These are phyloP conservation scores for Hanseniaspora nectarophila DNA, from an alignment of 805 yeast species.

Conservation along the genomic window DNA sequence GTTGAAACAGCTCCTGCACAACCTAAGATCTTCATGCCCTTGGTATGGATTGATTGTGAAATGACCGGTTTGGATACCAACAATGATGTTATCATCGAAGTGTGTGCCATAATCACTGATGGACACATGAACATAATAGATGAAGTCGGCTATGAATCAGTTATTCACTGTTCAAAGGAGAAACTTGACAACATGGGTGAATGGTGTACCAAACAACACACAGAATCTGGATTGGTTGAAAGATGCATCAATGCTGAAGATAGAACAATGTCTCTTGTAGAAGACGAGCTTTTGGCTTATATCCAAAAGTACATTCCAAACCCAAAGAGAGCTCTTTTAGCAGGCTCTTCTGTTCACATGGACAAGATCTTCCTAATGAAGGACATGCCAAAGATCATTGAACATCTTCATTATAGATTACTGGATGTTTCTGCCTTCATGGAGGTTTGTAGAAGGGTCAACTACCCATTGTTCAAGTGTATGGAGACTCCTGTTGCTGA, in stretches of 20 bases:
- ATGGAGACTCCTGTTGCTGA: constrained; percentile 40
- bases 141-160: constrained; percentile 64
- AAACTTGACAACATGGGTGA: constrained; percentile 64
- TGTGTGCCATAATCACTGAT: constrained; percentile 83
- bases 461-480: constrained; percentile 44
- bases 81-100: constrained; percentile 78
- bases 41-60: constrained; percentile 96
- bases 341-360: constrained; percentile 88
- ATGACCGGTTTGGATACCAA: constrained; percentile 89
- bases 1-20: neutral
- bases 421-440: constrained; percentile 80
- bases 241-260: constrained; percentile 48
- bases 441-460: constrained; percentile 72
- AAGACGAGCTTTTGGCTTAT: constrained; percentile 51
- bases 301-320: constrained; percentile 43
- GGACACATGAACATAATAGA: constrained; percentile 63
- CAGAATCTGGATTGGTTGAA: constrained; percentile 62
- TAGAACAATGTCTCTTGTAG: constrained; percentile 49
- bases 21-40: constrained; percentile 26
- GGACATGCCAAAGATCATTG: constrained; percentile 69
- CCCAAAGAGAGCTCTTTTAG: constrained; percentile 53
- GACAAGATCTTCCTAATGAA: constrained; percentile 73
- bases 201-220: constrained; percentile 83
- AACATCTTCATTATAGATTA: constrained; percentile 57
- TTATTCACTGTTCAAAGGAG: constrained; percentile 53